Evolutionary conservation across 2,329 filamentous ascomycete genomes (phyloP).

Genomic region (Penicillium sp.): DNA sequence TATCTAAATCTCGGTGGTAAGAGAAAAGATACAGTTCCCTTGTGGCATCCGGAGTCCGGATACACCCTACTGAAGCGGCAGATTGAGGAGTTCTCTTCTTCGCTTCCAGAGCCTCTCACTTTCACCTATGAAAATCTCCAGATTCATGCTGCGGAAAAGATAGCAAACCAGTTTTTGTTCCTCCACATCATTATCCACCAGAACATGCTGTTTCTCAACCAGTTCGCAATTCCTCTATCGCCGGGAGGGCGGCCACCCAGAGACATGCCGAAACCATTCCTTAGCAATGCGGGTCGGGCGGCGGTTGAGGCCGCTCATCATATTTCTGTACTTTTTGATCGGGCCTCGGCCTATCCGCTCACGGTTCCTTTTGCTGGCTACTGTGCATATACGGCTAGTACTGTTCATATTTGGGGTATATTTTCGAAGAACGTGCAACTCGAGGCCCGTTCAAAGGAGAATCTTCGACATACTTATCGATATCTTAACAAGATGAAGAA

Average conservation of each 20-base stretch:
- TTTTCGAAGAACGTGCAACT: slow-evolving; percentile 80
- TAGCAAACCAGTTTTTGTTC: slow-evolving; percentile 89
- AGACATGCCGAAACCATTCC: slow-evolving; percentile 75
- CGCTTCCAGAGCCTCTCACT: slow-evolving; percentile 69
- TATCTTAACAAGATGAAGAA: slow-evolving; percentile 94
- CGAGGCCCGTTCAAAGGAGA: slow-evolving; percentile 76
- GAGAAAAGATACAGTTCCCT: slow-evolving; percentile 71
- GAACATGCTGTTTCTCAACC: slow-evolving; percentile 84
- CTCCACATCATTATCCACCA: slow-evolving; percentile 89
- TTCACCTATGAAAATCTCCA: slow-evolving; percentile 83
- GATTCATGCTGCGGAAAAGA: slow-evolving; percentile 77
- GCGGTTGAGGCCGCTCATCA: slow-evolving; percentile 82
- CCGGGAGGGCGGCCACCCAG: slow-evolving; percentile 64
- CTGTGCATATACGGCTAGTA: slow-evolving; percentile 88
- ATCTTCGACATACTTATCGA: slow-evolving; percentile 82
- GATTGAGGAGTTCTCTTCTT: slow-evolving; percentile 67
- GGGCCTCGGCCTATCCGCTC: slow-evolving; percentile 76
- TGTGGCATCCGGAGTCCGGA: slow-evolving; percentile 80
- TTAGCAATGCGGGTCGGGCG: slow-evolving; percentile 71
- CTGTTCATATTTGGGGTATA: slow-evolving; percentile 89
- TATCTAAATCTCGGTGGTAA: slow-evolving; percentile 90
- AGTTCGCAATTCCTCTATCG: slow-evolving; percentile 74
- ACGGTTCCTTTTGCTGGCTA: slow-evolving; percentile 93
- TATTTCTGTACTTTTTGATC: slow-evolving; percentile 80
- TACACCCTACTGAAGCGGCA: slow-evolving; percentile 71